A percentile compares a stretch with the other conserved stretches of the same genome.
Evolutionary conservation across 2,329 filamentous ascomycete genomes (phyloP).

Genomic region (Coleophoma crateriformis): DNA sequence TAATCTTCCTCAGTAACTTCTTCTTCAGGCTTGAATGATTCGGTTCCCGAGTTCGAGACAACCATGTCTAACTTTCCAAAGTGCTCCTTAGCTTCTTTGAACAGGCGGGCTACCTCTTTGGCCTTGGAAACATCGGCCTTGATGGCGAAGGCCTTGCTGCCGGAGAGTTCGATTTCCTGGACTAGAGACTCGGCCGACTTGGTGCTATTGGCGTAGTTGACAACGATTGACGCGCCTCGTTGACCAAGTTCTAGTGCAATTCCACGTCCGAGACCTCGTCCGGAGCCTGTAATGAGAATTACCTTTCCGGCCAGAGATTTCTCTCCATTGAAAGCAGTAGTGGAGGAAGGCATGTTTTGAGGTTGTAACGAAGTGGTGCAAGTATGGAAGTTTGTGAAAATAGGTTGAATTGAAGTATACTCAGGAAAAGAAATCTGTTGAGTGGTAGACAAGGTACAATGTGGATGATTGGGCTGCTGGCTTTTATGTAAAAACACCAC

Average conservation of each 20-base stretch:
- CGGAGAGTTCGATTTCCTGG: slow-evolving; percentile 43
- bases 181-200: slow-evolving; percentile 50
- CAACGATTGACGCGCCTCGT: slow-evolving; percentile 32
- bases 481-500: neutral
- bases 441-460: too few species aligned
- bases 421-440: too few species aligned
- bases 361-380: neutral
- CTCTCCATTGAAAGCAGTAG: neutral
- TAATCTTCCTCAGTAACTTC: slow-evolving; percentile 22
- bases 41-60: slow-evolving; percentile 24
- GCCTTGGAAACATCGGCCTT: slow-evolving; percentile 51
- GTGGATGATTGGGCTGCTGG: neutral
- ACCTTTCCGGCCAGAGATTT: slow-evolving; percentile 48
- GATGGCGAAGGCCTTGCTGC: slow-evolving; percentile 46
- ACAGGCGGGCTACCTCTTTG: slow-evolving; percentile 27
- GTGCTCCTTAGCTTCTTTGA: slow-evolving; percentile 18
- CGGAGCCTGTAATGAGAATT: slow-evolving; percentile 78
- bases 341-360: neutral
- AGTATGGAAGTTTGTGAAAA: neutral
- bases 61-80: slow-evolving; percentile 22
- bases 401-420: neutral
- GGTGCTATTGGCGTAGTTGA: slow-evolving; percentile 60
- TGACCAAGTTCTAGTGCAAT: slow-evolving; percentile 32
- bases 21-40: slow-evolving; percentile 18
- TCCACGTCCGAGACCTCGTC: slow-evolving; percentile 64